Base-by-base conservation (phyloP, 768 basidiomycete genomes). In the Lactarius vividus region DNA sequence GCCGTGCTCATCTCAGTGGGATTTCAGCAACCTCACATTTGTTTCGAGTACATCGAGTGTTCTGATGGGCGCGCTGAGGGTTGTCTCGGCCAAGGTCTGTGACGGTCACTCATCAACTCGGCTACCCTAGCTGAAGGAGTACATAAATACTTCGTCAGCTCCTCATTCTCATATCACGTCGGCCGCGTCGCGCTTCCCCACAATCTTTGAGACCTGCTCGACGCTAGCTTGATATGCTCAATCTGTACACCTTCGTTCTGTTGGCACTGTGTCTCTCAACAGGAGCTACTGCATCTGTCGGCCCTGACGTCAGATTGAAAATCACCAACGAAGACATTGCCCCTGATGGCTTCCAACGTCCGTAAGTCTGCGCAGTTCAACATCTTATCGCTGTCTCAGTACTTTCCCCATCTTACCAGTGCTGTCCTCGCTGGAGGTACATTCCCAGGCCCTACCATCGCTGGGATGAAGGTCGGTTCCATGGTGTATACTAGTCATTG, bases 371-470 rank as follows among this genome's bases (percentile, higher is more conserved):
- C 9, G 49, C 9, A 0, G 16, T 10, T 49, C 13, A 9, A 33
- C 44, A 53, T 37, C 18, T 35, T 53, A n/a, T 61, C 49, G 9
- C 20, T 31, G 16, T 28, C 46, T 35, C 26, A 31, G 33, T 10
- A 15, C 46, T 35, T 39, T 16, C 37, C 15, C 37, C 37, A 39
- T 39, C 37, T 23, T 61, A 3, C 29, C 10, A 61, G 59, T n/a
- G 5, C 59, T 46, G 59, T 61, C 7, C 59, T 61, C 42, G 59
- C 59, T 33, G 59, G 59, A 8, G 59, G 46, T 20, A 61, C 46
- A 28, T 61, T 61, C 31, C 61, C 61, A n/a, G 61, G 61, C 13
- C 61, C 61, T 40, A 29, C 52, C 4, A 55, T 62, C 53, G 46
- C 53, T 2, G 61, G 33, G 7, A 13, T 1, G 18, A 62, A 62